Evolutionary conservation across 257 asterid genomes (phyloP).

Genomic region (Lantana camara): DNA sequence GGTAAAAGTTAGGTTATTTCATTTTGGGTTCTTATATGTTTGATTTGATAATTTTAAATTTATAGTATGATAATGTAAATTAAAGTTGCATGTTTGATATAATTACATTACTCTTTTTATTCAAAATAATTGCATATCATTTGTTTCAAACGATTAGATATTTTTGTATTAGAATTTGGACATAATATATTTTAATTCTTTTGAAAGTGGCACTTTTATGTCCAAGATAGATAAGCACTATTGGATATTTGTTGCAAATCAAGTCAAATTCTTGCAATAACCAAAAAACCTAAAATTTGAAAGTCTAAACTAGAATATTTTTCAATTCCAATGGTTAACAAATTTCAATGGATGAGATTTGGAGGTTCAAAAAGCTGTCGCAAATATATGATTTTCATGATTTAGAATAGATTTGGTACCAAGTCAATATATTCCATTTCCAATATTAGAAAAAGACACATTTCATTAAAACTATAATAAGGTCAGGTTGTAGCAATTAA

Average conservation of each 20-base stretch:
- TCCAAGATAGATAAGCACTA: slow-evolving; percentile 1
- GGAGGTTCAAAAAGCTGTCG: slow-evolving; percentile 38
- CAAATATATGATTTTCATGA: slow-evolving; percentile 25
- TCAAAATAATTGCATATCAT: too few relatives aligned
- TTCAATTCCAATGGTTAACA: slow-evolving; percentile 24
- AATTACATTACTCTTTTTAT: too few relatives aligned
- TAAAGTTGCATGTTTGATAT: too few relatives aligned
- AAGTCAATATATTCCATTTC: slow-evolving; percentile 28
- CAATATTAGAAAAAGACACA: neutral
- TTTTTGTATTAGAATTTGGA: too few relatives aligned
- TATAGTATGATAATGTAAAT: too few relatives aligned
- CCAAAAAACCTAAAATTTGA: slow-evolving; percentile 1
- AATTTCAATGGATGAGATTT: slow-evolving; percentile 40
- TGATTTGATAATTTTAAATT: too few relatives aligned
- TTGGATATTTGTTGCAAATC: slow-evolving; percentile 10
- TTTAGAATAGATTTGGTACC: slow-evolving; percentile 26
- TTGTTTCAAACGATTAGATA: too few relatives aligned
- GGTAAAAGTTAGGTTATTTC: too few relatives aligned
- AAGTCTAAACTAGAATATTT: slow-evolving; percentile 1
- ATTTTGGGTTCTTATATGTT: too few relatives aligned
- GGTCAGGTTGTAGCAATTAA: neutral
- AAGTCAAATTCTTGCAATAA: slow-evolving; percentile 23
- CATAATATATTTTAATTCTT: neutral
- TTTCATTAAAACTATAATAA: neutral
- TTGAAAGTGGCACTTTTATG: slow-evolving; percentile 12